A percentile compares a stretch with the other conserved stretches of the same genome.
These are phyloP conservation scores for Monosiga brevicollis DNA, from an alignment of 78 protist species.

Conservation along the genomic window DNA sequence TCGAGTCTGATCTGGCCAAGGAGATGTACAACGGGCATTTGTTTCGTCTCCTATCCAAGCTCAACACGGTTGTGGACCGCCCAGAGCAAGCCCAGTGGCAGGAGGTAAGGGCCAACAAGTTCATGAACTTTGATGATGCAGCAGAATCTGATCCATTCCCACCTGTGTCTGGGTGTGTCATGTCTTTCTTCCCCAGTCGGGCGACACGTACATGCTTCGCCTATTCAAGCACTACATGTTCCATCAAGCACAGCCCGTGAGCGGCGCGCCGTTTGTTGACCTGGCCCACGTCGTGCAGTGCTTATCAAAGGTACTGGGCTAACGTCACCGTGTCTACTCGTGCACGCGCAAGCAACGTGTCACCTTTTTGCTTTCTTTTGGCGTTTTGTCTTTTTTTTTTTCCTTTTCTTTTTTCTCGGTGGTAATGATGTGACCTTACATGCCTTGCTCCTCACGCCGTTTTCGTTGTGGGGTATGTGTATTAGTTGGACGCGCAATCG, in stretches of 20 bases:
- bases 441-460: too few relatives aligned
- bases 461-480: too few relatives aligned
- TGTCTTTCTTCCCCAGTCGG: constrained; percentile 47
- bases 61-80: too few relatives aligned
- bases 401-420: too few relatives aligned
- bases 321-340: too few relatives aligned
- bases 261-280: constrained; percentile 56
- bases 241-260: constrained; percentile 51
- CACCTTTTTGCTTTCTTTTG: too few relatives aligned
- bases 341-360: too few relatives aligned
- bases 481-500: constrained; percentile 52
- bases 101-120: neutral
- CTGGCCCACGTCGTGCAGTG: constrained; percentile 53
- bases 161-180: too few relatives aligned
- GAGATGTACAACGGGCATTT: constrained; percentile 64
- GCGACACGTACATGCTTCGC: constrained; percentile 47
- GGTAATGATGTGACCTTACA: too few relatives aligned
- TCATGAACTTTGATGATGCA: neutral
- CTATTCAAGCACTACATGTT: constrained; percentile 59
- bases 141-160: too few relatives aligned
- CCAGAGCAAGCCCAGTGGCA: too few relatives aligned
- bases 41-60: constrained; percentile 43
- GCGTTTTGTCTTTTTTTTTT: too few relatives aligned
- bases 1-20: constrained; percentile 35
- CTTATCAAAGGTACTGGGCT: constrained; percentile 56